Evolutionary conservation across 1,284 basidiomycete genomes (phyloP).

Genomic region (Lignosus rhinocerotis): DNA sequence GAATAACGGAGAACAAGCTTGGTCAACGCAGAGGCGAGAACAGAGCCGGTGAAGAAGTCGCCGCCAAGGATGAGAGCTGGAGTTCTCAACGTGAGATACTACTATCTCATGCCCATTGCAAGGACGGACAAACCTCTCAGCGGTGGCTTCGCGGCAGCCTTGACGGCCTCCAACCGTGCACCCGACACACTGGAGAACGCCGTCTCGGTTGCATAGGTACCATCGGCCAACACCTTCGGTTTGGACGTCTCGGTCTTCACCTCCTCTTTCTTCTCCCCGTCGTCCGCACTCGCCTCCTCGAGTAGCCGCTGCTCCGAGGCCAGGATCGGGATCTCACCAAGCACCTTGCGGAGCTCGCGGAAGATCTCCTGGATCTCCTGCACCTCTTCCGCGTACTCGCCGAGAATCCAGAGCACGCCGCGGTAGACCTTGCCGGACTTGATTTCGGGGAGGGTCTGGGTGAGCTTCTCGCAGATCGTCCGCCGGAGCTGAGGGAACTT

Average conservation of each 20-base stretch:
- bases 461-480: conserved; percentile 86
- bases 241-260: conserved; percentile 45
- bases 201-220: conserved; percentile 97
- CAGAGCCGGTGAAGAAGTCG: conserved; percentile 96
- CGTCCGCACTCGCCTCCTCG: conserved; percentile 60
- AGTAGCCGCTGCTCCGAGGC: conserved; percentile 85
- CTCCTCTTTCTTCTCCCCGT: conserved; percentile 44
- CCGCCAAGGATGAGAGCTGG: conserved; percentile 88
- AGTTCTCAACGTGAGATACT: not conserved
- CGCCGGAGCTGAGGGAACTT: conserved; percentile 92
- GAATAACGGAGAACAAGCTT: conserved; percentile 89
- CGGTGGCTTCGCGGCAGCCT: conserved; percentile 88
- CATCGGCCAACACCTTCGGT: conserved; percentile 88
- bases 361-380: conserved; percentile 75
- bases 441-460: conserved; percentile 84
- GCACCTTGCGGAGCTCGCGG: conserved; percentile 82
- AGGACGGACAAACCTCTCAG: conserved; percentile 62
- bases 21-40: conserved; percentile 86
- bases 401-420: conserved; percentile 96
- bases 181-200: conserved; percentile 76
- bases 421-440: conserved; percentile 98
- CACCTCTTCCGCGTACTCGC: conserved; percentile 83
- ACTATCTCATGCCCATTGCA: not conserved
- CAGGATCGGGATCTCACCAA: conserved; percentile 96
- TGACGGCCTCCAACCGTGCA: conserved; percentile 77